A percentile compares a stretch with the other conserved stretches of the same genome.
Conservation (phyloP, 2,329 filamentous ascomycete genomes). For the Ceratocystis papillata region DNA sequence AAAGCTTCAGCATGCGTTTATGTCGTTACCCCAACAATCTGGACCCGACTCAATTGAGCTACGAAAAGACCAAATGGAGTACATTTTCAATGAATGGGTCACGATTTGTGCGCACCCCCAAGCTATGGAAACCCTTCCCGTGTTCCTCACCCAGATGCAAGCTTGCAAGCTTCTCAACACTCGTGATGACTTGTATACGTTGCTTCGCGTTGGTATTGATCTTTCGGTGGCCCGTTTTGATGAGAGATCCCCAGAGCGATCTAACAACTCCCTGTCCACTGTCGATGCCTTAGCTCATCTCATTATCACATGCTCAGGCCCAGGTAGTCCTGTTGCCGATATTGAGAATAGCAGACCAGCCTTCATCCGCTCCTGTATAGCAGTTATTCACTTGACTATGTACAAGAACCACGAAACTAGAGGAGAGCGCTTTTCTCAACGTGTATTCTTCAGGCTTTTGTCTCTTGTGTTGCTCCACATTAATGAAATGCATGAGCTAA, state of each 20-base stretch:
- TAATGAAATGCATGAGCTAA: slow-evolving; percentile 38
- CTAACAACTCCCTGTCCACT: slow-evolving; percentile 38
- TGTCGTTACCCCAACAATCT: slow-evolving; percentile 31
- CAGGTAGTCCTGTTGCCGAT: slow-evolving; percentile 18
- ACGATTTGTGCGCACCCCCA: slow-evolving; percentile 68
- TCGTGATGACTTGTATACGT: slow-evolving; percentile 65
- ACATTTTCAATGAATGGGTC: slow-evolving; percentile 93
- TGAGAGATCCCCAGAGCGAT: slow-evolving; percentile 52
- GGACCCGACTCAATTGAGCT: slow-evolving; percentile 39
- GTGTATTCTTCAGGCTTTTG: slow-evolving; percentile 83
- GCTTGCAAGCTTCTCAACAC: slow-evolving; percentile 59
- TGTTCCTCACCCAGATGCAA: slow-evolving; percentile 79
- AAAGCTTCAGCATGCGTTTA: slow-evolving; percentile 40
- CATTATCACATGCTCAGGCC: slow-evolving; percentile 56
- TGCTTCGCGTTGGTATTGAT: slow-evolving; percentile 73
- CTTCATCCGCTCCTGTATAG: slow-evolving; percentile 67
- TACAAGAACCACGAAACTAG: slow-evolving; percentile 76
- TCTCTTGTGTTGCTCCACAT: slow-evolving; percentile 66
- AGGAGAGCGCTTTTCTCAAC: slow-evolving; percentile 72
- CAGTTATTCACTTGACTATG: slow-evolving; percentile 67
- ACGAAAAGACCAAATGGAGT: slow-evolving; percentile 74
- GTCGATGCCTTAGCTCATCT: slow-evolving; percentile 77
- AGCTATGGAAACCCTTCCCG: slow-evolving; percentile 58
- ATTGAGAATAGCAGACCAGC: slow-evolving; percentile 41
- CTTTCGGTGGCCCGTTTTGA: slow-evolving; percentile 69